Conservation (phyloP, 441 rosid genomes). For the Isatis lusitanica region DNA sequence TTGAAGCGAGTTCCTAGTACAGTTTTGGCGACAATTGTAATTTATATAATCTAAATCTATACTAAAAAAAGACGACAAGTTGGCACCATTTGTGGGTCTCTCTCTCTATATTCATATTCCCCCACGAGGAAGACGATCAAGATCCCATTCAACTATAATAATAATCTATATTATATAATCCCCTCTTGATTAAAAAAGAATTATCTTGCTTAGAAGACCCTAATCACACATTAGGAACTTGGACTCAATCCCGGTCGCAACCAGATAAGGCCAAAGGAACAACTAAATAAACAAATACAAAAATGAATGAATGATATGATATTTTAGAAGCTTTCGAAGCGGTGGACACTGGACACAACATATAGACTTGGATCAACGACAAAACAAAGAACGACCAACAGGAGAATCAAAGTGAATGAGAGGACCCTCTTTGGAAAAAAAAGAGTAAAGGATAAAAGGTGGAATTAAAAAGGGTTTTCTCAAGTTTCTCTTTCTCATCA, state of each 20-base stretch:
- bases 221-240: conserved; percentile 29
- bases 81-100: background rate
- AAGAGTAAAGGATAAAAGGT: too few species aligned
- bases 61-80: background rate
- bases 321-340: conserved; percentile 29
- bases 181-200: conserved; percentile 3
- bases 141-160: conserved; percentile 19
- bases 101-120: background rate
- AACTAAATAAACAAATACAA: background rate
- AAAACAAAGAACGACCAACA: conserved; percentile 23
- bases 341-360: conserved; percentile 36
- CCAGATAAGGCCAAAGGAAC: conserved; percentile 18
- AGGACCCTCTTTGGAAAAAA: background rate
- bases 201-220: conserved; percentile 10
- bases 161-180: background rate
- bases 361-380: conserved; percentile 12
- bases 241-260: conserved; percentile 31
- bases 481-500: background rate
- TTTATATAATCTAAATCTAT: background rate
- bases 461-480: background rate
- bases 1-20: background rate
- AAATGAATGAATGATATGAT: background rate
- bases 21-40: background rate
- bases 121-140: conserved; percentile 4
- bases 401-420: conserved; percentile 27